Evolutionary conservation across 305 asterid genomes (phyloP).

Genomic region (Rubia tinctorum): DNA sequence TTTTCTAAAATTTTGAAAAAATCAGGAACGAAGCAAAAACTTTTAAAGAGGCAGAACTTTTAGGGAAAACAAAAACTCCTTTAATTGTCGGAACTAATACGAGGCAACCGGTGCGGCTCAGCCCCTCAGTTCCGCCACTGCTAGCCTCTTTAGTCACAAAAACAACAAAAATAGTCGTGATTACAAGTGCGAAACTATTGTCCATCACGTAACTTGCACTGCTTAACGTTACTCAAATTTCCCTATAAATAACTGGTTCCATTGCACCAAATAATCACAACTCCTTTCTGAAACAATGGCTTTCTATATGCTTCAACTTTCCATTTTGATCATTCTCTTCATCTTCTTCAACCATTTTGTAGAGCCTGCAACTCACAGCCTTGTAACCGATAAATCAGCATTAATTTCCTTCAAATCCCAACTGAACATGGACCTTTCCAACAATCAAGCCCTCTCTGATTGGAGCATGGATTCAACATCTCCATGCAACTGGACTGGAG

Average conservation of each 20-base stretch:
- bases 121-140: no score
- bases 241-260: constrained; percentile 6
- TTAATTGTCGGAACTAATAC: no score
- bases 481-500: constrained; percentile 68
- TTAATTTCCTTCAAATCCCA: constrained; percentile 47
- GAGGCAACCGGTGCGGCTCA: no score
- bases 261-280: neutral
- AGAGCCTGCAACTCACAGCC: constrained; percentile 28
- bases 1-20: no score
- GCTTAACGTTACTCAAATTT: neutral
- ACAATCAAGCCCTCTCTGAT: constrained; percentile 28
- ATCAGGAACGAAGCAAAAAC: no score
- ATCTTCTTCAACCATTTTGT: constrained; percentile 8
- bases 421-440: constrained; percentile 16
- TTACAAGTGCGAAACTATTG: neutral
- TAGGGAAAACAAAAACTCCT: no score
- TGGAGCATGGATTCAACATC: constrained; percentile 40
- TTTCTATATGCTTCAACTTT: neutral
- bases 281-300: neutral
- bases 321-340: neutral
- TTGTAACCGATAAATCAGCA: constrained; percentile 42
- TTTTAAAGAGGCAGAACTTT: no score
- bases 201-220: neutral
- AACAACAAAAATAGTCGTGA: neutral
- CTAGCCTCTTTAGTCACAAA: neutral